phyloP scores from a whole-genome alignment of 2,329 filamentous ascomycete species.

The Calonectria crousiana region DNA sequence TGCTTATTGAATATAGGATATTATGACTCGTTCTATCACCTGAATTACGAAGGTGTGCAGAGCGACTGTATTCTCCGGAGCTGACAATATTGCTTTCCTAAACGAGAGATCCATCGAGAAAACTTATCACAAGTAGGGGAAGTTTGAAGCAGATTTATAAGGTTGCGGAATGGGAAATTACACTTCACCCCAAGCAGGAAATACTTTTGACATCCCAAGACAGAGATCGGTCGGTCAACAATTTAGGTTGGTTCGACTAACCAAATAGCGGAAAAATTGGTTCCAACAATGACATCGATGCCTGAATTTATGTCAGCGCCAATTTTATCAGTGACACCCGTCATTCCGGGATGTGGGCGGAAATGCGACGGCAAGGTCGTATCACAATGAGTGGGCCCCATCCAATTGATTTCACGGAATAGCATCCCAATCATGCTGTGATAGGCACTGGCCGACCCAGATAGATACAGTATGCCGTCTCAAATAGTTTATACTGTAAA shows the following conservation, averaged over 20 bases:
- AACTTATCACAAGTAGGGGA: neutral
- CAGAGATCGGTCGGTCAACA: neutral
- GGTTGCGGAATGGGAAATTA: neutral
- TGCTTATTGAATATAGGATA: neutral
- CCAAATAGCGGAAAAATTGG: neutral
- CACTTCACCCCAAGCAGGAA: conserved; percentile 2
- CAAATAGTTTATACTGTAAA: neutral
- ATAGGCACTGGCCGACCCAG: conserved; percentile 9
- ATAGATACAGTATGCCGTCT: neutral
- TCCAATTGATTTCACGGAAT: conserved; percentile 16
- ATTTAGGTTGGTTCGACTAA: neutral
- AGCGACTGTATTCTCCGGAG: neutral
- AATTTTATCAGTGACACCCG: neutral
- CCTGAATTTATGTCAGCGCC: neutral
- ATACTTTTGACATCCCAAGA: neutral
- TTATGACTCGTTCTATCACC: neutral
- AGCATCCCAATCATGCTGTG: conserved; percentile 12
- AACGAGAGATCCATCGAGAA: too few species aligned
- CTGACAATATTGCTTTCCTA: too few species aligned
- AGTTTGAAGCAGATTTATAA: neutral
- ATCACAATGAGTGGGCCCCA: neutral
- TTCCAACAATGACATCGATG: neutral
- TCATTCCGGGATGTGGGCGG: conserved; percentile 6
- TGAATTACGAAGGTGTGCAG: neutral
- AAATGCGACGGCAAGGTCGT: neutral